Evolutionary conservation across 306 rosid species (phyloP).

Genomic region (Malus sieversii): DNA sequence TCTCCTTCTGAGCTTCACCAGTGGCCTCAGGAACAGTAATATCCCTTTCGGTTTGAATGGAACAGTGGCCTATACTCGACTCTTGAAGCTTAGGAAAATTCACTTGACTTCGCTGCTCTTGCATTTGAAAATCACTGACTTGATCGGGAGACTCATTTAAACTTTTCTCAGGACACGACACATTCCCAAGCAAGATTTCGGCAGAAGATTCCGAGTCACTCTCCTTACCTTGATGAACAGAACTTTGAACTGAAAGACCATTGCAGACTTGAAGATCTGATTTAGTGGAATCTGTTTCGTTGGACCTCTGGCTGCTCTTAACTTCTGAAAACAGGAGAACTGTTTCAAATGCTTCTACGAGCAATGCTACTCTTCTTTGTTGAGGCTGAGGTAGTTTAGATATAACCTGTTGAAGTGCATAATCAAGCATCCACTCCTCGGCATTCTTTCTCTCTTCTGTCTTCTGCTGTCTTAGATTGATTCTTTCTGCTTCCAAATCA

Average conservation of each 20-base stretch:
- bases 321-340: slow-evolving; percentile 49
- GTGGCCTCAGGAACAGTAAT: slow-evolving; percentile 14
- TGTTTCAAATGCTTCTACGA: slow-evolving; percentile 77
- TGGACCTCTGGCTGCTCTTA: slow-evolving; percentile 24
- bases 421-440: slow-evolving; percentile 93
- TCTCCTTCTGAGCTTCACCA: slow-evolving; percentile 20
- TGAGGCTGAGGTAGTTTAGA: slow-evolving; percentile 73
- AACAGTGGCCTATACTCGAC: slow-evolving; percentile 1
- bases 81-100: slow-evolving; percentile 17
- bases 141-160: slow-evolving; percentile 15
- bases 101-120: slow-evolving; percentile 18
- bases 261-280: slow-evolving; percentile 29
- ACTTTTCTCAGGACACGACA: slow-evolving; percentile 12
- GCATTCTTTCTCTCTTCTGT: slow-evolving; percentile 44
- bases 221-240: slow-evolving; percentile 20
- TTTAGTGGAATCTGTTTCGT: slow-evolving; percentile 16
- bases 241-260: slow-evolving; percentile 10
- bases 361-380: slow-evolving; percentile 60
- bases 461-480: slow-evolving; percentile 49
- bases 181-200: slow-evolving; percentile 18
- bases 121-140: slow-evolving; percentile 5
- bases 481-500: slow-evolving; percentile 43
- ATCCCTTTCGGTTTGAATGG: slow-evolving; percentile 1
- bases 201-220: slow-evolving; percentile 9
- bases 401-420: slow-evolving; percentile 76